Conservation (phyloP, 2,329 filamentous ascomycete genomes). For the Chrysoporthe austroafricana region DNA sequence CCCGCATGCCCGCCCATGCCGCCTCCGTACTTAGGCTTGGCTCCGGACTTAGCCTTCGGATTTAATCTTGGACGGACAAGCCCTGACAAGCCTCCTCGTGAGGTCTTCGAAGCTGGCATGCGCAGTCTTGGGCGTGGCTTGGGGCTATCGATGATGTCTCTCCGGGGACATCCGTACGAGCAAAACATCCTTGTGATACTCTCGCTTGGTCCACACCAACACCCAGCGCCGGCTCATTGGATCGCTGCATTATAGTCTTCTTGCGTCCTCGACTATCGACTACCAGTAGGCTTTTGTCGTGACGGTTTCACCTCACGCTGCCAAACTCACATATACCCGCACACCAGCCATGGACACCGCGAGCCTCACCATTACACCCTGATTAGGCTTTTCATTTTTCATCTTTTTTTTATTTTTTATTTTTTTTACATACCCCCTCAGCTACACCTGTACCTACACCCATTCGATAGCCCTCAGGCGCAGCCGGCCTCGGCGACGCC, state of each 20-base stretch:
- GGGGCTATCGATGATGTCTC: background rate
- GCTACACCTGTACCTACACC: no score
- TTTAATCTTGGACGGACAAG: slow-evolving; percentile 2
- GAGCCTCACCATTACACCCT: no score
- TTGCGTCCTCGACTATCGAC: background rate
- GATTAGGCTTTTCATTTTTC: no score
- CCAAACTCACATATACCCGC: no score
- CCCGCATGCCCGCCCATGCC: background rate
- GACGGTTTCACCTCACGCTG: background rate
- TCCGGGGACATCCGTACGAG: background rate
- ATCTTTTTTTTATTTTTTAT: no score
- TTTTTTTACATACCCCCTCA: no score
- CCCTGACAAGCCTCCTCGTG: no score
- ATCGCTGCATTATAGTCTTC: background rate
- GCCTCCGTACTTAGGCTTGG: background rate
- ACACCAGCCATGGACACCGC: no score
- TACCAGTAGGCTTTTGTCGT: background rate
- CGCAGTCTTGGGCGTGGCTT: background rate
- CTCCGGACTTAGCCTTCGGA: slow-evolving; percentile 19
- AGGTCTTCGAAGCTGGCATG: background rate
- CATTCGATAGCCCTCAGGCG: no score
- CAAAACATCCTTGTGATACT: background rate
- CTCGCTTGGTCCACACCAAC: background rate
- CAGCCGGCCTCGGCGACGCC: background rate
- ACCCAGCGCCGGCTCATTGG: background rate